A percentile compares a stretch with the other conserved stretches of the same genome.
Conservation (phyloP, 2,329 filamentous ascomycete species). For the Penicillium sp. region DNA sequence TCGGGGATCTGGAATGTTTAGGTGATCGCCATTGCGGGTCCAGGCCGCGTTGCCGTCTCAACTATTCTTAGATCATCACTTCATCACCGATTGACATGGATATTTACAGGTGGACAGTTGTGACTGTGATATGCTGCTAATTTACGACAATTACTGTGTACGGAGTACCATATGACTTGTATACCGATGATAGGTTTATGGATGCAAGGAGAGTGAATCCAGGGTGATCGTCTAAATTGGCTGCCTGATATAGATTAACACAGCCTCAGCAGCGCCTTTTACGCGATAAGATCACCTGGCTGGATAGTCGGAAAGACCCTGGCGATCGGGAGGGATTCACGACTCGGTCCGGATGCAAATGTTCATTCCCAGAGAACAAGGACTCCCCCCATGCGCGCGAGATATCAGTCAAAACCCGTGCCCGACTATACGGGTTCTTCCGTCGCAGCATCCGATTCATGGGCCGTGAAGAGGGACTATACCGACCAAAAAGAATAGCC, state of each 20-base stretch:
- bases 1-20: slow-evolving; percentile 13
- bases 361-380: slow-evolving; percentile 26
- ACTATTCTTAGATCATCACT: slow-evolving; percentile 26
- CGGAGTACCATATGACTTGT: too few relatives aligned
- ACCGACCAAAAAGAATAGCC: slow-evolving; percentile 32
- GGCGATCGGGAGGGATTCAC: slow-evolving; percentile 21
- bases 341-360: slow-evolving; percentile 16
- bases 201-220: too few relatives aligned
- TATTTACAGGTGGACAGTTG: too few relatives aligned
- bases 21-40: slow-evolving; percentile 15
- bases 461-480: slow-evolving; percentile 26
- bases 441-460: slow-evolving; percentile 35
- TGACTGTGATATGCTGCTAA: too few relatives aligned
- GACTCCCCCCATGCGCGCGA: slow-evolving; percentile 32
- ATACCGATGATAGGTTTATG: too few relatives aligned
- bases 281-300: slow-evolving; percentile 3
- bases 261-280: slow-evolving; percentile 1
- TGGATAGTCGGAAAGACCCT: slow-evolving; percentile 8
- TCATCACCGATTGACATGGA: slow-evolving; percentile 3
- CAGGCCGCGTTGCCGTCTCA: slow-evolving; percentile 28
- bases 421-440: slow-evolving; percentile 32
- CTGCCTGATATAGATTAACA: neutral
- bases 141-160: too few relatives aligned
- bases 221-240: too few relatives aligned
- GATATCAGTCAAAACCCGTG: slow-evolving; percentile 31